Conservation (phyloP, 2,329 filamentous ascomycete genomes). For the Microdochium bolleyi region DNA sequence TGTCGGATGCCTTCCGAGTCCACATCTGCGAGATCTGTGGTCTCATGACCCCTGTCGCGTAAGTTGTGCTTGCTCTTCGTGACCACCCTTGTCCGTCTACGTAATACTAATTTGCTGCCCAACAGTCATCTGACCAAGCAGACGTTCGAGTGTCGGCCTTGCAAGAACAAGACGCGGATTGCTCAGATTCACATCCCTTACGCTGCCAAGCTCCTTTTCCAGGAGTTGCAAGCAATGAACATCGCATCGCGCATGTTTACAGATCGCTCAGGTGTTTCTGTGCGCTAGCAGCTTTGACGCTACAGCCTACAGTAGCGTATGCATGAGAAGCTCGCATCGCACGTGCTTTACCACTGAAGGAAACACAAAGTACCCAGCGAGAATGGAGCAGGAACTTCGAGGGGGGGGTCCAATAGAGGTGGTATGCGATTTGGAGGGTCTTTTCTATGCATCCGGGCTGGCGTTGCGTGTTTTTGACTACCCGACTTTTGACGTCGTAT, state of each 20-base stretch:
- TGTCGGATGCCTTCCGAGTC: slow-evolving; percentile 95
- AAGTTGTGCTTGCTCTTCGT: slow-evolving; percentile 39
- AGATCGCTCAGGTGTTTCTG: slow-evolving; percentile 66
- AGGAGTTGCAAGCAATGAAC: slow-evolving; percentile 97
- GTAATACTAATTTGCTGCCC: slow-evolving; percentile 18
- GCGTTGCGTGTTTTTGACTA: neutral
- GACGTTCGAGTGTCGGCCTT: slow-evolving; percentile 92
- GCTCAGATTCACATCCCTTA: slow-evolving; percentile 97
- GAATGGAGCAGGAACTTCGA: neutral
- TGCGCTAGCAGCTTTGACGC: slow-evolving; percentile 41
- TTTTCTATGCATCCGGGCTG: neutral
- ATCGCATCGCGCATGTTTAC: slow-evolving; percentile 98
- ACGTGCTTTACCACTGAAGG: too few relatives aligned
- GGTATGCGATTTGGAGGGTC: neutral
- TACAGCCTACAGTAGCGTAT: neutral
- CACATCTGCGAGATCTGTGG: slow-evolving; percentile 98
- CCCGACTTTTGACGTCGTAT: neutral
- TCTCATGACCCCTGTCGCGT: slow-evolving; percentile 98
- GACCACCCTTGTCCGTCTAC: slow-evolving; percentile 1
- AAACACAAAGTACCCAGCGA: too few relatives aligned
- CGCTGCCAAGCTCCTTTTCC: slow-evolving; percentile 95
- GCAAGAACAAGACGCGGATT: slow-evolving; percentile 99
- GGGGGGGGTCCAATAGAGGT: neutral
- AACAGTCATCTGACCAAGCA: slow-evolving; percentile 84
- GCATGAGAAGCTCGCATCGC: neutral